phyloP scores from a whole-genome alignment of 495 filamentous ascomycete species.

The Tuber umbilicatum region DNA sequence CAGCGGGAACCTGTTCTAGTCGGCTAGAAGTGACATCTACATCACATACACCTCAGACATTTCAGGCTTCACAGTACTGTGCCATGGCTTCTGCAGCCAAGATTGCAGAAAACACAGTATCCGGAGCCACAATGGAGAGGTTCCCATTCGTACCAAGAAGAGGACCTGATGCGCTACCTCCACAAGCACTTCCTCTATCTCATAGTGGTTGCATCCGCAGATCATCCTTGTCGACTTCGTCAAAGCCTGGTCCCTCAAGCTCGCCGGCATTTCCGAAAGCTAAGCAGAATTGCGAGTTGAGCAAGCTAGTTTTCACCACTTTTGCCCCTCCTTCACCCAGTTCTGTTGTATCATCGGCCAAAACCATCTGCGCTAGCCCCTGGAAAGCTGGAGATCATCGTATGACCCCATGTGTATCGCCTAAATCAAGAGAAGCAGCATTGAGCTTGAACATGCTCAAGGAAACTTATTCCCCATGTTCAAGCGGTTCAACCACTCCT shows the following conservation, averaged over 20 bases:
- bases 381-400: slow-evolving; percentile 10
- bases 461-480: slow-evolving; percentile 32
- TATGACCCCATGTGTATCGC: slow-evolving; percentile 27
- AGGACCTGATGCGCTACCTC: slow-evolving; percentile 10
- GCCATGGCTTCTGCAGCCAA: slow-evolving; percentile 30
- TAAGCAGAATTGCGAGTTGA: slow-evolving; percentile 26
- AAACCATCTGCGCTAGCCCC: background rate
- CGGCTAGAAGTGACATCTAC: slow-evolving; percentile 45
- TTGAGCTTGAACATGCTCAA: slow-evolving; percentile 37
- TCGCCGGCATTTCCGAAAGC: slow-evolving; percentile 25
- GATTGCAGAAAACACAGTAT: slow-evolving; percentile 24
- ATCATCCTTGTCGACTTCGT: slow-evolving; percentile 32
- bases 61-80: too few relatives aligned
- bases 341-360: slow-evolving; percentile 6
- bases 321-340: slow-evolving; percentile 19
- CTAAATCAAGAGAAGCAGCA: slow-evolving; percentile 37
- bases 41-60: too few relatives aligned
- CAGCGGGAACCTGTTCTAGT: slow-evolving; percentile 65
- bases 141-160: slow-evolving; percentile 34
- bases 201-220: slow-evolving; percentile 12
- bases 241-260: slow-evolving; percentile 18
- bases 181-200: slow-evolving; percentile 4
- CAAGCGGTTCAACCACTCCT: slow-evolving; percentile 34
- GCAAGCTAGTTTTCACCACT: slow-evolving; percentile 13
- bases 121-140: slow-evolving; percentile 32